Evolutionary conservation across 2,329 filamentous ascomycete species (phyloP).

Genomic region (Fusarium buharicum): DNA sequence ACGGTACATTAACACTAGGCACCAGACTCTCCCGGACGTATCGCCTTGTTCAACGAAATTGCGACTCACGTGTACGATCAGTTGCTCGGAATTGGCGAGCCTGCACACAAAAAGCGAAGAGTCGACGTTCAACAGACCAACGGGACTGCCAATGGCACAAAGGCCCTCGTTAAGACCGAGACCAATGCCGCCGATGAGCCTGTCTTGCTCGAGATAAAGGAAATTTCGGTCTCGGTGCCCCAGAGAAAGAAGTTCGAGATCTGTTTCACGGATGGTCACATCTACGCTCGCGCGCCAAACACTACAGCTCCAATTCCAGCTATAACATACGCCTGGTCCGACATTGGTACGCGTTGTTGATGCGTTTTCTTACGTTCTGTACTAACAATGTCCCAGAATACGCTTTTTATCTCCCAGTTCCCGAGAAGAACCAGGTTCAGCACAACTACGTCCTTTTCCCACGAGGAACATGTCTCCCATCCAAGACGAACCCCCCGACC

Average conservation of each 20-base stretch:
- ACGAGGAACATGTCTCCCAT: slow-evolving; percentile 62
- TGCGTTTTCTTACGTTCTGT: background rate
- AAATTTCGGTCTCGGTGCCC: slow-evolving; percentile 73
- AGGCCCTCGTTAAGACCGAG: slow-evolving; percentile 33
- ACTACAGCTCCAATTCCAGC: slow-evolving; percentile 63
- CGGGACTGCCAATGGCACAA: slow-evolving; percentile 34
- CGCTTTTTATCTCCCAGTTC: slow-evolving; percentile 71
- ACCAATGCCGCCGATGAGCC: slow-evolving; percentile 59
- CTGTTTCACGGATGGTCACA: slow-evolving; percentile 67
- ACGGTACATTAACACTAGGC: slow-evolving; percentile 17
- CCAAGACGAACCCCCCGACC: slow-evolving; percentile 56
- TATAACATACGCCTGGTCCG: slow-evolving; percentile 68
- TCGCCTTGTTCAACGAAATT: slow-evolving; percentile 68
- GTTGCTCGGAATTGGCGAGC: slow-evolving; percentile 55
- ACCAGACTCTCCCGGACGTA: slow-evolving; percentile 61
- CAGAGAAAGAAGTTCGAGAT: slow-evolving; percentile 75
- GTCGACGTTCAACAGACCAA: slow-evolving; percentile 56
- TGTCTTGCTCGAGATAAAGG: slow-evolving; percentile 69
- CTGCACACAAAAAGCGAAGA: slow-evolving; percentile 63
- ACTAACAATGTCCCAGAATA: slow-evolving; percentile 58
- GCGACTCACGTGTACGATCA: slow-evolving; percentile 61
- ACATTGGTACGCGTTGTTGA: slow-evolving; percentile 63
- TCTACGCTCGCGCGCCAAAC: slow-evolving; percentile 66
- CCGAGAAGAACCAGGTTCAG: slow-evolving; percentile 72
- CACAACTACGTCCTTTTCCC: slow-evolving; percentile 74